These are phyloP conservation scores for Boletus insuetus DNA, from an alignment of 768 basidiomycete genomes.

Conservation along the genomic window DNA sequence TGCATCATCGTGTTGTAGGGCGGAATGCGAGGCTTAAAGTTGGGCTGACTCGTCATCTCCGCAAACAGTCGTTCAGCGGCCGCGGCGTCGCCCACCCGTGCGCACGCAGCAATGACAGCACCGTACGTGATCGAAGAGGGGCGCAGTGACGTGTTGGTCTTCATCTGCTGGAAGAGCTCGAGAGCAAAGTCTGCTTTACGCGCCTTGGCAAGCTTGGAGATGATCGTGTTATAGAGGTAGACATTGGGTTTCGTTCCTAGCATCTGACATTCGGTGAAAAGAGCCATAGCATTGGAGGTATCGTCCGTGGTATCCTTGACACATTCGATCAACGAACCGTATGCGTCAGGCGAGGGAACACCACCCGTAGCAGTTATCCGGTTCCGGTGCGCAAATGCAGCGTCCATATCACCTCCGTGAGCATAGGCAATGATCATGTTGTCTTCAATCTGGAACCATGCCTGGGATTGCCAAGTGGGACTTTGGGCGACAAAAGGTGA, in stretches of 20 bases:
- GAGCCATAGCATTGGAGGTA: conserved; percentile 76
- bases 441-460: conserved; percentile 83
- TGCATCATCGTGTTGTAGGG: conserved; percentile 99
- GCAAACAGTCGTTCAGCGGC: conserved; percentile 80
- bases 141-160: conserved; percentile 46
- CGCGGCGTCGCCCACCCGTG: conserved; percentile 82
- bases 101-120: conserved; percentile 90
- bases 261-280: conserved; percentile 75
- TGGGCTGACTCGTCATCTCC: conserved; percentile 73
- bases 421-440: conserved; percentile 86
- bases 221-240: conserved; percentile 96
- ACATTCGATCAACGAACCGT: conserved; percentile 83
- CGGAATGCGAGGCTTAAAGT: conserved; percentile 87
- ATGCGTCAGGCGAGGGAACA: conserved; percentile 84
- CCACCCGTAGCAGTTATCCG: conserved; percentile 76
- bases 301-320: conserved; percentile 97
- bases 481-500: conserved; percentile 36
- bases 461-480: conserved; percentile 47
- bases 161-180: conserved; percentile 87
- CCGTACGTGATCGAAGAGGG: conserved; percentile 93
- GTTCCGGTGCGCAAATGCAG: conserved; percentile 76
- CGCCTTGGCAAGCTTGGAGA: conserved; percentile 92
- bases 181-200: conserved; percentile 90
- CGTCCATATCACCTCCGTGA: conserved; percentile 74
- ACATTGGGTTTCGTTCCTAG: conserved; percentile 73